Evolutionary conservation across 208 protist species (phyloP), one percentile per base, ranked within the genome.

Genomic region (Trypanosoma boissoni): DNA sequence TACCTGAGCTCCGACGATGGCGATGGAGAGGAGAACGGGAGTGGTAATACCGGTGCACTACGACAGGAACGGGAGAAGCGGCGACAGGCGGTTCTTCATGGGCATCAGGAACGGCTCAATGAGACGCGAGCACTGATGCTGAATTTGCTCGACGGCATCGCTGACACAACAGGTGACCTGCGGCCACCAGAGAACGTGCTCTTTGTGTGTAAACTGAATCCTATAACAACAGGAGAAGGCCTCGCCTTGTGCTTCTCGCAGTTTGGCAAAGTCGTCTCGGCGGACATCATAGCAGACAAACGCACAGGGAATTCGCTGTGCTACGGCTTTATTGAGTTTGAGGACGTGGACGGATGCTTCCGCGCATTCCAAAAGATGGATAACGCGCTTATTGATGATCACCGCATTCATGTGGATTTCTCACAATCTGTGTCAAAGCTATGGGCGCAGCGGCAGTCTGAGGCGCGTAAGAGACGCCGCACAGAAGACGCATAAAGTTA

Each of bases 301-400:
- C 57, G 63, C 20, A 95, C 84, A 6, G 73, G 68, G 26, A 75
- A 94, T 29, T 97, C 86, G 2, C 80, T 99, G 7, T 86, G 96
- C 54, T 99, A 99, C 74, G 98, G 92, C 18, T 99, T 99, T 70
- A 94, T 99, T 16, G 97, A 99, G 76, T 99, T 98, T 73, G 94
- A 95, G 16, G 80, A 48, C 0, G 74, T 83, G n/a, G 83, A 97
- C 44, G 62, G 80, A 21, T 98, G 93, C 67, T 91, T 91, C 55
- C 45, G 72, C 3, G 97, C 97, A 0, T 98, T 97, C 54, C 53
- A 92, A 28, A 99, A 98, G 76, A 99, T 99, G 97, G 93, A 99
- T 58, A 96, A 97, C 58, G 97, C 97, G 1, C 75, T 99, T 6
- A 94, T 99, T 54, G 98, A 99, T 68, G 98, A 99, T 66, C 76